Evolutionary conservation across 306 rosid genomes (phyloP), one percentile per base, ranked within the genome.

Genomic region (Dryas drummondii): DNA sequence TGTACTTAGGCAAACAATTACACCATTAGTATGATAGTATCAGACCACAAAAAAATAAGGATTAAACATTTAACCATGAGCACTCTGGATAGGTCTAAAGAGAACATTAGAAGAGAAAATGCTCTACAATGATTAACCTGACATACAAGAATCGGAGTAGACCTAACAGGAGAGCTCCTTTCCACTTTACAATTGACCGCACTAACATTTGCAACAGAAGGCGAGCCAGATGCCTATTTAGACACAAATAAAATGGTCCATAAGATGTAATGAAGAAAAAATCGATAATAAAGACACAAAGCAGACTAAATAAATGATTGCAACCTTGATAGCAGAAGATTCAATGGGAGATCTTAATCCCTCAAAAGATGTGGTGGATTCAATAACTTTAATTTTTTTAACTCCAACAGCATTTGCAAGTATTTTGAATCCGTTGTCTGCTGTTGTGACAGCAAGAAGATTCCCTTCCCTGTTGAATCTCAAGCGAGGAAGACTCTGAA

Each of bases 391-490:
- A 45, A 93, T 64, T 57, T 87, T 82, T 80, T 91, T 88, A 62
- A 81, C 84, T 68, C 98, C 93, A 75, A 32, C 80, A 77, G 87
- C 85, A 86, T 86, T 93, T 59, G 90, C 97, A 57, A 93, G 96
- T 66, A 93, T 82, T 84, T 88, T 90, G 66, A 93, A 83, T 77
- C 98, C 96, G 59, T 87, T 89, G 66, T 90, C 91, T 16, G 70
- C 79, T 48, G 96, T 93, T 61, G 89, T 83, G 79, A 90, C 91
- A 62, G 94, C 97, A 22, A 93, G 92, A 87, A 93, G 94, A 83
- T 82, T 90, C 70, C 98, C 96, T 56, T 93, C 96, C 86, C 81
- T 90, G 74, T 88, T 93, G 89, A 90, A 93, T 80, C 88, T 87
- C 86, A 90, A 77, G 86, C 84, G 86, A 26, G 98, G 98, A 75